Percentiles rank a stretch among this genome's conserved stretches.
phyloP scores from a whole-genome alignment of 2,329 filamentous ascomycete genomes.

The Cladobotryum mycophilum region DNA sequence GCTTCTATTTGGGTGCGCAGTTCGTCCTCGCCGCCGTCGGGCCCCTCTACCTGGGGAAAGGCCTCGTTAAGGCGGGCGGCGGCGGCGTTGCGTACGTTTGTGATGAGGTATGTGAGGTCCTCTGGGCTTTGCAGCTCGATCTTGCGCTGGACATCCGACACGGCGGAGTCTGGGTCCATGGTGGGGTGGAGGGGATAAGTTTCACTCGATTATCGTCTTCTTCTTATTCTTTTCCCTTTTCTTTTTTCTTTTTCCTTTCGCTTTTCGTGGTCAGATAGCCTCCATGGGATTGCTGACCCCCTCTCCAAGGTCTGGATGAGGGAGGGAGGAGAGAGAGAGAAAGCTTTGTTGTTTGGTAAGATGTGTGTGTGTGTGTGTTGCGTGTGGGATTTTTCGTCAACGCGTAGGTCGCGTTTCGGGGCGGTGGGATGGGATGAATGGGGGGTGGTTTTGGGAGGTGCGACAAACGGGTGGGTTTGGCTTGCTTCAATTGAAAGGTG shows the following conservation, averaged over 20 bases:
- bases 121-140: conserved; percentile 74
- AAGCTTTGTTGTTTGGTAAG: conserved; percentile 66
- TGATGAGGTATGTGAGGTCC: conserved; percentile 64
- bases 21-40: conserved; percentile 44
- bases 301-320: neutral
- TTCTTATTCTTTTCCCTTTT: neutral
- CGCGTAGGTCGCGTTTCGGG: conserved; percentile 49
- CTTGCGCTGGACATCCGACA: conserved; percentile 54
- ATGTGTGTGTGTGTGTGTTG: too few relatives aligned
- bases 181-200: neutral
- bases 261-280: neutral
- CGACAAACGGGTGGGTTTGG: neutral
- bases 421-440: conserved; percentile 41
- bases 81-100: conserved; percentile 63
- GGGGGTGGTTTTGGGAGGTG: neutral
- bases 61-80: conserved; percentile 60
- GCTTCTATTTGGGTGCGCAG: conserved; percentile 53
- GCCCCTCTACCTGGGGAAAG: conserved; percentile 56
- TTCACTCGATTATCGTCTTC: neutral
- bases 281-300: neutral
- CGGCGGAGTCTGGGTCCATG: conserved; percentile 31
- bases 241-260: neutral
- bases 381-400: neutral
- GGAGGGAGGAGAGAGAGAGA: conserved; percentile 50
- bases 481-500: neutral